These are phyloP conservation scores for Apiospora rasikravindrae DNA, from an alignment of 2,329 filamentous ascomycete genomes.

Conservation along the genomic window DNA sequence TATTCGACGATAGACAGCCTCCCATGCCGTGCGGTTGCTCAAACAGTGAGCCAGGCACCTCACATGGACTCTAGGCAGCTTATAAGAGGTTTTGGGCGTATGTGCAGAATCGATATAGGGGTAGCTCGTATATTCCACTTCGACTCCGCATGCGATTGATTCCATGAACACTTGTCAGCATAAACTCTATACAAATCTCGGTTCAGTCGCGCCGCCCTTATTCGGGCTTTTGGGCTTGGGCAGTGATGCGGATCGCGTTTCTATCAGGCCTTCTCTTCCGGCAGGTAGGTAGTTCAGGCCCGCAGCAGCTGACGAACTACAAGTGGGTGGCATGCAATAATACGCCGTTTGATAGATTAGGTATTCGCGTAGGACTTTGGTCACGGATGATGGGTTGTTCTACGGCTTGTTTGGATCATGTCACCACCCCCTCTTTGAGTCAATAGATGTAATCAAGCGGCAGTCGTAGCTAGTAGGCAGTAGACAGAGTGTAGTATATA, in stretches of 20 bases:
- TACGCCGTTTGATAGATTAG: not conserved
- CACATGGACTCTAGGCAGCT: too few relatives aligned
- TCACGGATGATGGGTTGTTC: not conserved
- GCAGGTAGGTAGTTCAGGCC: not conserved
- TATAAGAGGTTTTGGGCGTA: not conserved
- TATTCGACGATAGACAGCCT: not conserved
- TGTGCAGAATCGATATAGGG: not conserved
- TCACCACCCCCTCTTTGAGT: not conserved
- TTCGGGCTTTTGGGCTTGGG: not conserved
- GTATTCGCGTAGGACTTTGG: slow-evolving; percentile 1
- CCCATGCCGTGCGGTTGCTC: too few relatives aligned
- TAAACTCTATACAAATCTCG: too few relatives aligned
- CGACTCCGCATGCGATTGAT: too few relatives aligned
- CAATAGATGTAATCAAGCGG: not conserved
- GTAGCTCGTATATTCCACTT: not conserved
- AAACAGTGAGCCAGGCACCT: not conserved
- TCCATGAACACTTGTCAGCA: too few relatives aligned
- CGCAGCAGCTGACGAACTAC: not conserved
- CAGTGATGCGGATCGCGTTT: not conserved
- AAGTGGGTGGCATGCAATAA: not conserved
- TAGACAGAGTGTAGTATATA: not conserved
- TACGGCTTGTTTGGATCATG: not conserved
- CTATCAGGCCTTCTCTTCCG: too few relatives aligned
- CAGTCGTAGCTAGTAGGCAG: not conserved
- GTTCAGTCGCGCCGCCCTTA: not conserved